Evolutionary conservation across 352 stramenopile genomes (phyloP), one percentile per base, ranked within the genome.

Genomic region (Pythium oligandrum): DNA sequence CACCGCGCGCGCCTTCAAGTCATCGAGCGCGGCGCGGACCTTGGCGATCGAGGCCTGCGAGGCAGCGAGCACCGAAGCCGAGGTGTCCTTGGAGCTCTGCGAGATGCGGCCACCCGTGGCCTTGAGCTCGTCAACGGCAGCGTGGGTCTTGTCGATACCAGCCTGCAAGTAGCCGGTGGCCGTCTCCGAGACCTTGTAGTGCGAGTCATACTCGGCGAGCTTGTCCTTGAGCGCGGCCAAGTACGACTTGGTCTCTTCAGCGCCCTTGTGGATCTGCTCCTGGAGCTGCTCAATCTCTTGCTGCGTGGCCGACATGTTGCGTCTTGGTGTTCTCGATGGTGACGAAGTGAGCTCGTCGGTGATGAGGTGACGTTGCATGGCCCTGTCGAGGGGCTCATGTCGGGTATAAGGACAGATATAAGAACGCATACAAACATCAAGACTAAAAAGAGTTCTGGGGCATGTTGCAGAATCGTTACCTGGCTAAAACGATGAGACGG

Each of bases 241-340:
- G 51, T 91, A 88, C 61, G 75, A 80, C 68, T 86, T 87, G 62
- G 80, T 88, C 64, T 88, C 77, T 53, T 87, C 69, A 9, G 78
- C 66, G 53, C 80, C 75, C 57, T 84, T 71, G 43, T 81, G 61
- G 55, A 90, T 84, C 65, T 86, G 75, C 58, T 76, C 59, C 63
- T 88, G 75, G 37, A 90, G 67, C 65, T 86, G 80, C 53, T 78
- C 63, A 35, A 88, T 60, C 44, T 85, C 64, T 48, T 63, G 37
- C 26, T 61, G 35, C 49, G 59, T 49, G 37, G 52, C 48, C 17
- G 58, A 45, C 47, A 50, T 48, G 40, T 26, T 26, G 17, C 17
- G 17, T 26, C 17, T 26, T 26, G 17, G 17, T 26, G 17, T 26
- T 26, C 17, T 26, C 17, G 17, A 26, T 26, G 17, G 17, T 26